phyloP scores from a whole-genome alignment of 495 filamentous ascomycete genomes.

The Venustampulla echinocandica region DNA sequence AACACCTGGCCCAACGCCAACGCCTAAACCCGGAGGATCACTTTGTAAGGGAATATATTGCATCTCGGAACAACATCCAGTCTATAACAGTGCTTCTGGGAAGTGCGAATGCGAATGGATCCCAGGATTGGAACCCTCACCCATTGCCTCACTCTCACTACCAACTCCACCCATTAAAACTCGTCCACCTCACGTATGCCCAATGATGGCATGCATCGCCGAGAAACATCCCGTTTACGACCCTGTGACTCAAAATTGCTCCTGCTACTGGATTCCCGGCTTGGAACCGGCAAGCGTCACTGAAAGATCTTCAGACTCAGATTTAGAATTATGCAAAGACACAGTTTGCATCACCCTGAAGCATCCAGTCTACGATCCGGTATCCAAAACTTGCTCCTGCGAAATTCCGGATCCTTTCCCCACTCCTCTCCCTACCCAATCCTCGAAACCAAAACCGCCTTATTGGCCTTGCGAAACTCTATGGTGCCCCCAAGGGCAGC shows the following conservation, averaged over 20 bases:
- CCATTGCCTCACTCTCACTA: background rate
- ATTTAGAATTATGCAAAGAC: too few relatives aligned
- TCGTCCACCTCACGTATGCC: background rate
- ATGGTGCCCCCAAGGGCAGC: background rate
- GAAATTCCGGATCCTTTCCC: too few relatives aligned
- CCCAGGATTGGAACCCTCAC: background rate
- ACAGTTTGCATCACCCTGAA: too few relatives aligned
- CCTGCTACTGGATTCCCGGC: background rate
- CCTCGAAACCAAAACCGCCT: too few relatives aligned
- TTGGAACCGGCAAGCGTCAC: background rate
- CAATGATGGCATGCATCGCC: background rate
- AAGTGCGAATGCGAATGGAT: slow-evolving; percentile 1
- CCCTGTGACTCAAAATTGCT: background rate
- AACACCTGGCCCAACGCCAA: too few relatives aligned
- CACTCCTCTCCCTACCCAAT: too few relatives aligned
- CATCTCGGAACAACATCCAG: background rate
- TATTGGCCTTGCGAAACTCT: background rate
- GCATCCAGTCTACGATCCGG: too few relatives aligned
- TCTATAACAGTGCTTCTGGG: background rate
- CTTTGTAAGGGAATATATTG: background rate
- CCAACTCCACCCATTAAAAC: background rate
- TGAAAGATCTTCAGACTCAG: too few relatives aligned
- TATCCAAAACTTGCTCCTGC: too few relatives aligned
- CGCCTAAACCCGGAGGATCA: too few relatives aligned
- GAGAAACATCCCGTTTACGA: background rate